phyloP scores from a whole-genome alignment of 495 filamentous ascomycete genomes.

The Penicillium tannophilum region DNA sequence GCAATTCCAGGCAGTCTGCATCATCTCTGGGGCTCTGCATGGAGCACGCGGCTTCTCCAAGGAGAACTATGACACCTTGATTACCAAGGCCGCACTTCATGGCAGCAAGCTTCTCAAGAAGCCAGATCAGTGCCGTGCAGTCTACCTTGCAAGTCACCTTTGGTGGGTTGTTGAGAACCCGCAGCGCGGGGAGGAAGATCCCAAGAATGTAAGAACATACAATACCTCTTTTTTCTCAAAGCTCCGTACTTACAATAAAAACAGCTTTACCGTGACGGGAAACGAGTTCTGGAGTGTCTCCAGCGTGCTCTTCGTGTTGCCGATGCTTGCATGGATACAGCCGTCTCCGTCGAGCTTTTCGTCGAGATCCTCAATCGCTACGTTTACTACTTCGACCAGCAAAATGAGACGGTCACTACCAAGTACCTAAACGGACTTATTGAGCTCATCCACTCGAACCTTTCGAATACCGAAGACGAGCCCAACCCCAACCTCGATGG shows the following conservation, averaged over 20 bases:
- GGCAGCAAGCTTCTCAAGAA: conserved; percentile 97
- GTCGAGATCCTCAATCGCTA: conserved; percentile 98
- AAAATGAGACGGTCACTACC: conserved; percentile 96
- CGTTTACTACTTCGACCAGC: conserved; percentile 98
- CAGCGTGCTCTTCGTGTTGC: conserved; percentile 94
- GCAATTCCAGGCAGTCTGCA: conserved; percentile 96
- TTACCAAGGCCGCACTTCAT: conserved; percentile 95
- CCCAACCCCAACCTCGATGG: conserved; percentile 77
- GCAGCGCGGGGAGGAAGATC: conserved; percentile 78
- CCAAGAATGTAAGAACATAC: conserved; percentile 67
- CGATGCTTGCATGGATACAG: conserved; percentile 99
- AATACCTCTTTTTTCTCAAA: conserved; percentile 5
- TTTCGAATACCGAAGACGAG: conserved; percentile 72
- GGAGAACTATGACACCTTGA: conserved; percentile 98
- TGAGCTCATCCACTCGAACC: conserved; percentile 95
- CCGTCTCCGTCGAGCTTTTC: conserved; percentile 94
- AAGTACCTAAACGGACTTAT: conserved; percentile 98
- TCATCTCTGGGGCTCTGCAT: conserved; percentile 88
- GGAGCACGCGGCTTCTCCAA: conserved; percentile 83
- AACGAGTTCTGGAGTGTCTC: conserved; percentile 92
- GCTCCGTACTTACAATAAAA: conserved; percentile 7
- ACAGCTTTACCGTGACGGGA: conserved; percentile 94
- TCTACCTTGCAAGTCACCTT: conserved; percentile 92
- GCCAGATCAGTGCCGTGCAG: conserved; percentile 94
- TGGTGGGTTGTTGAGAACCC: conserved; percentile 97